A percentile compares a stretch with the other conserved stretches of the same genome.
phyloP scores from a whole-genome alignment of 441 rosid species.

The Breynia disticha region DNA sequence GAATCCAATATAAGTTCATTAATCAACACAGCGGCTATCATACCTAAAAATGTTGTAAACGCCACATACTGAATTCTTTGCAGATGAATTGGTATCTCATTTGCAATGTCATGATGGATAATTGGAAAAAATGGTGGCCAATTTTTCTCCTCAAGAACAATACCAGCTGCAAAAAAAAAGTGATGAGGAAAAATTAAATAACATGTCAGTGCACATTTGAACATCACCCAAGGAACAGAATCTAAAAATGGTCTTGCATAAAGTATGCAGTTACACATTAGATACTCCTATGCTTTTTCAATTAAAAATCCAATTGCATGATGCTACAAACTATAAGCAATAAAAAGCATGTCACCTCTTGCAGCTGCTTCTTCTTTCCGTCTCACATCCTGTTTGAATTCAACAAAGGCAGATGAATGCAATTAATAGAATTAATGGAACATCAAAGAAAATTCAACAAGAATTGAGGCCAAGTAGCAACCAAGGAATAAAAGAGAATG shows the following conservation, averaged over 20 bases:
- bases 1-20: background rate
- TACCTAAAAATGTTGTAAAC: slow-evolving; percentile 72
- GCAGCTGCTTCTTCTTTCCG: slow-evolving; percentile 86
- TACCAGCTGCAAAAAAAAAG: slow-evolving; percentile 56
- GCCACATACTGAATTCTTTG: slow-evolving; percentile 82
- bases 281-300: background rate
- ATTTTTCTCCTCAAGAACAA: slow-evolving; percentile 74
- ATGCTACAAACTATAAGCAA: background rate
- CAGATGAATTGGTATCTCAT: slow-evolving; percentile 75
- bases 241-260: too few relatives aligned
- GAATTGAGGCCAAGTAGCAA: too few relatives aligned
- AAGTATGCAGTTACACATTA: too few relatives aligned
- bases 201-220: background rate
- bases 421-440: slow-evolving; percentile 6
- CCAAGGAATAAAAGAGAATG: too few relatives aligned
- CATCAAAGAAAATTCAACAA: background rate
- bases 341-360: slow-evolving; percentile 38
- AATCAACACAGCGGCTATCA: background rate
- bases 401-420: background rate
- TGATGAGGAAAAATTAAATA: slow-evolving; percentile 8
- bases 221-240: too few relatives aligned
- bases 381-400: slow-evolving; percentile 50
- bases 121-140: slow-evolving; percentile 94
- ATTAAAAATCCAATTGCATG: background rate
- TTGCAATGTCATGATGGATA: slow-evolving; percentile 87